Conservation (phyloP, 768 basidiomycete genomes). For the Suillus americanus region DNA sequence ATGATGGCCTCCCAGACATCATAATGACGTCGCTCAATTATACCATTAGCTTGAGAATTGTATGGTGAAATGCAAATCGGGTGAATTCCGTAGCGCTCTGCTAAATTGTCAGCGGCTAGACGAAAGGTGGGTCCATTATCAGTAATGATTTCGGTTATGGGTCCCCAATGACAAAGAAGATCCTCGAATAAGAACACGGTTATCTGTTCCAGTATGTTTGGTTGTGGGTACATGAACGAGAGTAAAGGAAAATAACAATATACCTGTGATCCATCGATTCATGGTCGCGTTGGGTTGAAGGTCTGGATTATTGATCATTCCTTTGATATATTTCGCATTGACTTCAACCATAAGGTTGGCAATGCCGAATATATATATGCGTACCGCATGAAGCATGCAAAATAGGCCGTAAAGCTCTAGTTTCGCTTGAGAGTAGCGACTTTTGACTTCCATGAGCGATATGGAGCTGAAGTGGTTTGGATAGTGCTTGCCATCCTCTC, state of each 20-base stretch:
- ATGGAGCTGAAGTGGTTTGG: rapidly evolving
- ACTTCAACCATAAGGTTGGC: constrained; percentile 35
- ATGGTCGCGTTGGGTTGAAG: constrained; percentile 35
- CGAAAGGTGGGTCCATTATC: not conserved
- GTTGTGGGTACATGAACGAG: constrained; percentile 28
- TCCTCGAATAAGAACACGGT: constrained; percentile 20
- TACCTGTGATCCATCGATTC: constrained; percentile 39
- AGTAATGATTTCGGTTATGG: constrained; percentile 6
- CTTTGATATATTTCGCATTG: constrained; percentile 42
- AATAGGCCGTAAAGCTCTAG: constrained; percentile 39
- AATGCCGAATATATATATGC: constrained; percentile 25
- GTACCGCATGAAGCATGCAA: constrained; percentile 29
- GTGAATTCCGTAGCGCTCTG: not conserved
- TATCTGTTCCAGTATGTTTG: not conserved
- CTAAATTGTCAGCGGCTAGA: not conserved
- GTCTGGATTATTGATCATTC: constrained; percentile 43
- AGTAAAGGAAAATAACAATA: constrained; percentile 28
- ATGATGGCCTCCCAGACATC: too few species aligned
- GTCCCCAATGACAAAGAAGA: constrained; percentile 13
- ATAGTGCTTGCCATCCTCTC: too few species aligned
- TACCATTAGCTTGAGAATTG: not conserved
- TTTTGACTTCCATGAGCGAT: not conserved
- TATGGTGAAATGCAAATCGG: constrained; percentile 1
- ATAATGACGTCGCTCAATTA: too few species aligned
- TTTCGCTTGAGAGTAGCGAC: constrained; percentile 38